Percentiles rank a stretch among this genome's conserved stretches.
phyloP scores from a whole-genome alignment of 1,284 basidiomycete species.

The Sutorius eximius region DNA sequence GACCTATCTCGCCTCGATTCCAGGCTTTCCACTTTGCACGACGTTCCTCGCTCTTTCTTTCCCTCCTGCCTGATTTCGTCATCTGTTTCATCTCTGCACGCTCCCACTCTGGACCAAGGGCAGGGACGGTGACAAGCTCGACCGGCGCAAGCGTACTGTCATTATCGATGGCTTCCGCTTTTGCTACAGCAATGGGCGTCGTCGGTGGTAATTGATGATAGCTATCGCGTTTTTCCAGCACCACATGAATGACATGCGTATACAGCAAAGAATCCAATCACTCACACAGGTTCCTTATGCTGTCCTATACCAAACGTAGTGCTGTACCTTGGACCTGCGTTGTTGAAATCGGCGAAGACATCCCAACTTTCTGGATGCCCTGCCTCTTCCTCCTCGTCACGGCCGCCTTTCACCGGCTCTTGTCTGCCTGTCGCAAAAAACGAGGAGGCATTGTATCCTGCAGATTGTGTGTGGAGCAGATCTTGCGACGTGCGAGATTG shows the following conservation, averaged over 20 bases:
- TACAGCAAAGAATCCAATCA: constrained; percentile 1
- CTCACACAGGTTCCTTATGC: constrained; percentile 39
- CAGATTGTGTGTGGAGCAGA: constrained; percentile 41
- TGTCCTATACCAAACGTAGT: constrained; percentile 48
- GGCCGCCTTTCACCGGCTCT: constrained; percentile 72
- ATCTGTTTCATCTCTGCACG: constrained; percentile 72
- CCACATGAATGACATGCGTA: constrained; percentile 5
- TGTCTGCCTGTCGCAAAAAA: constrained; percentile 64
- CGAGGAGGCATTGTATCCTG: constrained; percentile 69
- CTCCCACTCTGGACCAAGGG: constrained; percentile 84
- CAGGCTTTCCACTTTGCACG: constrained; percentile 63
- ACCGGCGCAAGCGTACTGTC: constrained; percentile 46
- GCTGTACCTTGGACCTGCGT: constrained; percentile 79
- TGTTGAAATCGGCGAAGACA: constrained; percentile 91
- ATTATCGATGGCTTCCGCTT: constrained; percentile 36
- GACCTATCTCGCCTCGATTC: constrained; percentile 68
- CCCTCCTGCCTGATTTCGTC: constrained; percentile 66
- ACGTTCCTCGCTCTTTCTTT: constrained; percentile 57
- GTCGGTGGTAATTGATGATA: constrained; percentile 54
- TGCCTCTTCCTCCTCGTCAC: constrained; percentile 55
- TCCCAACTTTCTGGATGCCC: constrained; percentile 64
- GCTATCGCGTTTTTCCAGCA: constrained; percentile 31
- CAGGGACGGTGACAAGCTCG: constrained; percentile 86
- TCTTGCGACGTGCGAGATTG: constrained; percentile 46
- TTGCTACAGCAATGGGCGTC: constrained; percentile 31